These are phyloP conservation scores for Pseudognaphalium luteoalbum DNA, from an alignment of 129 eudicot genomes.

Conservation along the genomic window DNA sequence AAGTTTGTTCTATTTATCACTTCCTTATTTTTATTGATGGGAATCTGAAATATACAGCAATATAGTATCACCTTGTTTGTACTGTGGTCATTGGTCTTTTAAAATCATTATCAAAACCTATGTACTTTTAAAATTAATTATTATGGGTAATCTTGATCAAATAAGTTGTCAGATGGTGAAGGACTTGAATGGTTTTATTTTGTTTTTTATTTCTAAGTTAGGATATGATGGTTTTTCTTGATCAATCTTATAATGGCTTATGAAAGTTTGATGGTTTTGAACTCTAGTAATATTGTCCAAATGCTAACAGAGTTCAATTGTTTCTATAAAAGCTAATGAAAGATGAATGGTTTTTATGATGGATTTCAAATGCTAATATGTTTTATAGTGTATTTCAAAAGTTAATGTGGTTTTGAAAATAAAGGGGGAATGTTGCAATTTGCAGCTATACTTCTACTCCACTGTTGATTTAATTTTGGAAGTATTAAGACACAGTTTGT, in stretches of 20 bases:
- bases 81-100: neutral
- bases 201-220: neutral
- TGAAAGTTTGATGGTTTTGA: neutral
- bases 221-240: neutral
- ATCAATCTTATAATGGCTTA: neutral
- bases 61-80: neutral
- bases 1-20: too few species aligned
- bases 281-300: neutral
- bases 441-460: neutral
- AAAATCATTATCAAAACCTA: neutral
- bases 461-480: neutral
- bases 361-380: too few species aligned
- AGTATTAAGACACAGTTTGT: neutral
- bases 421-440: neutral
- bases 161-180: neutral
- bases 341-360: neutral
- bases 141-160: neutral
- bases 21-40: neutral
- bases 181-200: neutral
- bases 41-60: neutral
- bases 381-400: too few species aligned
- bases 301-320: neutral
- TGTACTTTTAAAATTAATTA: neutral
- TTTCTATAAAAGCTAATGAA: neutral
- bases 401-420: too few species aligned